A percentile compares a stretch with the other conserved stretches of the same genome.
Evolutionary conservation across 2,329 filamentous ascomycete species (phyloP).

Genomic region (Arthrobotrys iridis): DNA sequence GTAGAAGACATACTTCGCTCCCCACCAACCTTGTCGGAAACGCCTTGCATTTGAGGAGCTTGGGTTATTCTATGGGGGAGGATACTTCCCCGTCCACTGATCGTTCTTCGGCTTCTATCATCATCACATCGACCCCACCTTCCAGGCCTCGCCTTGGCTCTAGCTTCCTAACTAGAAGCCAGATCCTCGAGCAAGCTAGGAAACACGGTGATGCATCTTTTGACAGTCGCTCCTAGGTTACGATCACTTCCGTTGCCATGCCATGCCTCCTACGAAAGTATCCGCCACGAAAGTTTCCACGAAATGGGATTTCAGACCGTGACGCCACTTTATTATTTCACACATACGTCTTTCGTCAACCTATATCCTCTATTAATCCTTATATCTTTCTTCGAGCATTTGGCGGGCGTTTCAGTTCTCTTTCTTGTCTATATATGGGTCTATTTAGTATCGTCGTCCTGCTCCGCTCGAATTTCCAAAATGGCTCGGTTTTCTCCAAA

Average conservation of each 20-base stretch:
- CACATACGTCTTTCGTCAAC: constrained; percentile 2
- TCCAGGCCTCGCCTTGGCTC: constrained; percentile 5
- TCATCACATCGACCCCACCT: background rate
- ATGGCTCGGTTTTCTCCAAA: background rate
- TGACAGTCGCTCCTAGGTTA: background rate
- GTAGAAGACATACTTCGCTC: constrained; percentile 28
- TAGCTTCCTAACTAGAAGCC: background rate
- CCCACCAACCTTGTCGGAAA: constrained; percentile 25
- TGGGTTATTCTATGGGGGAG: background rate
- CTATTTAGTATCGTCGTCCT: constrained; percentile 2
- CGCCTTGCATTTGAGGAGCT: background rate
- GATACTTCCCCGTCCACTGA: constrained; percentile 3
- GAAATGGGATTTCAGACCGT: background rate
- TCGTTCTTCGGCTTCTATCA: background rate
- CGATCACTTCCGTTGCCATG: background rate
- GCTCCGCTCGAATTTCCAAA: constrained; percentile 3
- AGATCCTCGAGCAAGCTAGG: background rate
- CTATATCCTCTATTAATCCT: constrained; percentile 32
- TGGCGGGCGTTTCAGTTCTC: constrained; percentile 47
- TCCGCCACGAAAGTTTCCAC: background rate
- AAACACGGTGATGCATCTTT: background rate
- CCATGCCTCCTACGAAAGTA: background rate
- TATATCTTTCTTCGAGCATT: constrained; percentile 38
- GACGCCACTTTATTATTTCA: constrained; percentile 2
- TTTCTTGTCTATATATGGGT: constrained; percentile 2